Base-by-base conservation (phyloP, 2,329 filamentous ascomycete genomes). In the Ilyonectria destructans region DNA sequence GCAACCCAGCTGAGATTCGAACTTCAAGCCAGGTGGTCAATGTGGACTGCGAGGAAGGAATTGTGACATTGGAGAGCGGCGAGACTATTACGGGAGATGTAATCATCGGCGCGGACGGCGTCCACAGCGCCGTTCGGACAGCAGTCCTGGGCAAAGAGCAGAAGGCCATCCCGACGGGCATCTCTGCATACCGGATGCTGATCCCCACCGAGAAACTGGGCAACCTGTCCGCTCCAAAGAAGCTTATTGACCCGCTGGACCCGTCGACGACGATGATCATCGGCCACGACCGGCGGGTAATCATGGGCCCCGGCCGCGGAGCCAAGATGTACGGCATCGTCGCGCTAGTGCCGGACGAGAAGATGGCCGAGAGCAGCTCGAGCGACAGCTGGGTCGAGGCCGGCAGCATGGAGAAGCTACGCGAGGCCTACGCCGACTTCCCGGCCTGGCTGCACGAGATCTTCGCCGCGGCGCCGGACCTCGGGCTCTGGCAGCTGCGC, bases 101-200 rank as follows among this genome's bases (percentile, higher is more conserved):
- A 1, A 58, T 74, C 2, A 70, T 74, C 19, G 72, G 72, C 4
- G 72, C 72, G n/a, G 72, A 74, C n/a, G 72, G 72, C 8, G 71
- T 74, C 15, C 72, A 74, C 23, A 74, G 71, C 13, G 63, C 63
- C 2, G 68, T 74, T n/a, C 64, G 71, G 23, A 69, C 65, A 1
- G 70, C 71, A 1, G 72, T 74, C 1, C 48, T 74, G 0, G 62
- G 65, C 2, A 70, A 74, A 35, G 54, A 63, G 29, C 62, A 23
- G 3, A 43, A 58, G 12, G 68, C 71, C 13, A 29, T 74, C 4
- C 72, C 71, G 9, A 74, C 71, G 0, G 72, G 72, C 0, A 74
- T 67, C 1, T 74, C 72, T 5, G 72, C 72, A 12, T 74, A 74
- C 37, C 62, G 72, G 5, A 74, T 74, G 68, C 65, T 74, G 3